phyloP scores from a whole-genome alignment of 192 early-diverging fungal species.

The Coemansia sp. region DNA sequence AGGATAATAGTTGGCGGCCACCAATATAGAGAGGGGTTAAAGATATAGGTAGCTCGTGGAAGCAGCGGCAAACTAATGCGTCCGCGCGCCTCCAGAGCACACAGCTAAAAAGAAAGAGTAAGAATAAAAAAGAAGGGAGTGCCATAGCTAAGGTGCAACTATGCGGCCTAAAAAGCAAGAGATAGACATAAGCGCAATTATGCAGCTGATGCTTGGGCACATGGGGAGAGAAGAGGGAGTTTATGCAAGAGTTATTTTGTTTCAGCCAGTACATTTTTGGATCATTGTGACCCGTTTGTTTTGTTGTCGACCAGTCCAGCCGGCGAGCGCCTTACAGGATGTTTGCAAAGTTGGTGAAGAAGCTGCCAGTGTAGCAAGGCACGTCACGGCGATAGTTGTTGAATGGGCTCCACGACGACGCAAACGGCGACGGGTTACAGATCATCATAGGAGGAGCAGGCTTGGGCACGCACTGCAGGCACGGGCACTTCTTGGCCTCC shows the following conservation, averaged over 20 bases:
- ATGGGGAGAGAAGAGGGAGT: not conserved
- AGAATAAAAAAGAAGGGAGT: too few species aligned
- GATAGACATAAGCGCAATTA: too few species aligned
- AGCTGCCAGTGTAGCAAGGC: constrained; percentile 43
- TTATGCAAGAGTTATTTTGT: not conserved
- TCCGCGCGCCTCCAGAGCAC: too few species aligned
- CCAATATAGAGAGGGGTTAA: too few species aligned
- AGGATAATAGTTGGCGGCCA: not conserved
- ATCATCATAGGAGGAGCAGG: constrained; percentile 9
- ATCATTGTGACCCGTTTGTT: not conserved
- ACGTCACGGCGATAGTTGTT: constrained; percentile 51
- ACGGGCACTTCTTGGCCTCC: constrained; percentile 5
- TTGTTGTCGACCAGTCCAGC: too few species aligned
- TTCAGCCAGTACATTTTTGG: not conserved
- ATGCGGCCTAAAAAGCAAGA: too few species aligned
- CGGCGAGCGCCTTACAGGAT: constrained; percentile 16
- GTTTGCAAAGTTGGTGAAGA: constrained; percentile 47
- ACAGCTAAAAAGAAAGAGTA: too few species aligned
- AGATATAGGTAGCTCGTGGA: not conserved
- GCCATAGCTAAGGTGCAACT: too few species aligned
- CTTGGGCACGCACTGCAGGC: constrained; percentile 10
- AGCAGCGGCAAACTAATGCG: too few species aligned
- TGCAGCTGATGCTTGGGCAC: too few species aligned
- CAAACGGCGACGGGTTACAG: constrained; percentile 46
- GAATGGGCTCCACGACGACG: constrained; percentile 52